Evolutionary conservation across 768 basidiomycete species (phyloP), one percentile per base, ranked within the genome.

Genomic region (Naganishia antarctica): DNA sequence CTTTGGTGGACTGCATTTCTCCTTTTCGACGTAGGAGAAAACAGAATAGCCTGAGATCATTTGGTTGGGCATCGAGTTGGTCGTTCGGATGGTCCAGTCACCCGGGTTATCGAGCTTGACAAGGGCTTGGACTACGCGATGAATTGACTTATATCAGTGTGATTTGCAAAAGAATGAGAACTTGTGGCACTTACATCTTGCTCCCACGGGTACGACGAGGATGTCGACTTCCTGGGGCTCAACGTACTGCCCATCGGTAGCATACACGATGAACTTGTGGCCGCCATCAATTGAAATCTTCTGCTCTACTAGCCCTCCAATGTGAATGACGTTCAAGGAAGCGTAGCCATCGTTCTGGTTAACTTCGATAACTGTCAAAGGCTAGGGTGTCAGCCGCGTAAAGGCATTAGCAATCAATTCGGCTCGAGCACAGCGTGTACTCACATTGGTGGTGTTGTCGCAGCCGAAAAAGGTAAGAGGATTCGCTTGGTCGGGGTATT

Each of bases 41-140:
- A 64, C 63, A n/a, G 53, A 51, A 32, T 47, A 64, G 13, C 43
- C 63, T 2, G 41, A 43, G 53, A 64, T 64, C 40, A 64, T 47
- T 18, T 58, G 53, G 26, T 58, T 64, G 0, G 57, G 53, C 63
- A 58, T 46, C 4, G 51, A 58, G 53, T 58, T 64, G 21, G 53
- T 40, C 7, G 57, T 58, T 3, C 63, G 63, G 45, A 64, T 64
- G 18, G 63, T 64, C 63, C 63, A 64, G 31, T 64, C 53, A 21
- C 63, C 63, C 21, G 63, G 63, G 28, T 64, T 64, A 44, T 64
- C 44, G 1, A 64, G 63, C 21, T 64, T 64, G 44, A 64, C 63
- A 15, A 64, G 53, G 23, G 51, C 45, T 32, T 51, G 51, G 26
- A 46, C 63, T 64, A 25, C 25, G 3, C n/a, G 43, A 16, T 3